Evolutionary conservation across 1,284 basidiomycete genomes (phyloP), one percentile per base, ranked within the genome.

Genomic region (Cryptococcus wingfieldii): DNA sequence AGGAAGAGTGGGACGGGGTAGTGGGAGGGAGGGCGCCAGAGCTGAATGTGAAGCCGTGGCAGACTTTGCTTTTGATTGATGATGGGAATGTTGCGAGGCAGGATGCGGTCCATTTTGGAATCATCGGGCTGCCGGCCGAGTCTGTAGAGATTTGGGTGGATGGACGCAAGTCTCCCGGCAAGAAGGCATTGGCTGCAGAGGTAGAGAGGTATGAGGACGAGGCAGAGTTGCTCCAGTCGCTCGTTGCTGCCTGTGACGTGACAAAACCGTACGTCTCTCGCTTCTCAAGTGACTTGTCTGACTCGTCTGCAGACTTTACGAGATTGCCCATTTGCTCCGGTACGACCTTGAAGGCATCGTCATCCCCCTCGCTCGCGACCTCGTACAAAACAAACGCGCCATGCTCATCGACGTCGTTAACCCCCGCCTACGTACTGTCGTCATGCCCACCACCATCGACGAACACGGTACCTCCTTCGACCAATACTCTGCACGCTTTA

Each of bases 381-480:
- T 98, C 38, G 89, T 97, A 23, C 86, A 91, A 60, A 92, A 92
- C 74, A 83, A 89, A 55, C 83, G 90, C 67, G 95, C 91, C 0
- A 89, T 91, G 60, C 80, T 98, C 14, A 86, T 96, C 47, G 92
- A 97, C 65, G 83, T 87, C 8, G 84, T 98, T 18, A 88, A 90
- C 63, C 77, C 77, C n/a, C 84, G 86, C 39, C 77, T 97, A 37
- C 89, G 90, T 67, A 93, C 88, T 0, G 83, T 91, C 0, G 95
- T 96, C 68, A 83, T 84, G 18, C 81, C 87, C 10, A 82, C 89
- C 1, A 81, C 85, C 2, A 85, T 83, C 60, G 83, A 88, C 54
- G 80, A 84, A 53, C 75, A 80, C 38, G 68, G 66, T 2, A 47
- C 54, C 0, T 58, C 61, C 13, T 43, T 69, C 13, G 58, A 64